Evolutionary conservation across 1,139 yeast species (phyloP).

Genomic region (Chernovozyma aurita): DNA sequence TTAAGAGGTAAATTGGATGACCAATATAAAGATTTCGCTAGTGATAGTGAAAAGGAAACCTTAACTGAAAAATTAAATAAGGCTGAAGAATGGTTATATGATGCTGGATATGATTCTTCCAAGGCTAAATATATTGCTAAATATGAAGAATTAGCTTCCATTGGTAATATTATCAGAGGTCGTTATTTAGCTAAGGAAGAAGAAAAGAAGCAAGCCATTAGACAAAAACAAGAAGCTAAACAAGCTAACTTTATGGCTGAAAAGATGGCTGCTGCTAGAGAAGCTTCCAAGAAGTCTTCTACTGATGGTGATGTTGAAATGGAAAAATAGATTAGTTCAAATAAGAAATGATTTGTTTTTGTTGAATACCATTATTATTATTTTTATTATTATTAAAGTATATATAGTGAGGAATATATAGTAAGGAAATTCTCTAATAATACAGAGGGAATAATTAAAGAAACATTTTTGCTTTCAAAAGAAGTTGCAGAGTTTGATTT

Average conservation of each 20-base stretch:
- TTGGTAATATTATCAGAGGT: constrained; percentile 93
- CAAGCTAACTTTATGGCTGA: constrained; percentile 87
- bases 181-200: constrained; percentile 93
- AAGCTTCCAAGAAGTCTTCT: constrained; percentile 26
- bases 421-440: background rate
- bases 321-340: constrained; percentile 16
- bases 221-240: constrained; percentile 84
- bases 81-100: constrained; percentile 98
- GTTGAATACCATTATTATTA: background rate
- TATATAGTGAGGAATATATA: background rate
- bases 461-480: too few relatives aligned
- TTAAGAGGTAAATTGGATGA: constrained; percentile 97
- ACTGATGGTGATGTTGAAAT: constrained; percentile 38
- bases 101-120: constrained; percentile 92
- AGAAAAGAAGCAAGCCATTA: constrained; percentile 87
- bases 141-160: constrained; percentile 93
- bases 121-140: constrained; percentile 97
- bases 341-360: background rate
- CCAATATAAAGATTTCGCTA: constrained; percentile 82
- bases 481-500: too few relatives aligned
- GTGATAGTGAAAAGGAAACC: constrained; percentile 82
- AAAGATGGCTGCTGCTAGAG: constrained; percentile 82
- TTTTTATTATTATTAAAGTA: background rate
- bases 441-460: background rate
- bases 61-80: constrained; percentile 69